phyloP scores from a whole-genome alignment of 2,329 filamentous ascomycete genomes.

The Iodosphaeria phyllophila region DNA sequence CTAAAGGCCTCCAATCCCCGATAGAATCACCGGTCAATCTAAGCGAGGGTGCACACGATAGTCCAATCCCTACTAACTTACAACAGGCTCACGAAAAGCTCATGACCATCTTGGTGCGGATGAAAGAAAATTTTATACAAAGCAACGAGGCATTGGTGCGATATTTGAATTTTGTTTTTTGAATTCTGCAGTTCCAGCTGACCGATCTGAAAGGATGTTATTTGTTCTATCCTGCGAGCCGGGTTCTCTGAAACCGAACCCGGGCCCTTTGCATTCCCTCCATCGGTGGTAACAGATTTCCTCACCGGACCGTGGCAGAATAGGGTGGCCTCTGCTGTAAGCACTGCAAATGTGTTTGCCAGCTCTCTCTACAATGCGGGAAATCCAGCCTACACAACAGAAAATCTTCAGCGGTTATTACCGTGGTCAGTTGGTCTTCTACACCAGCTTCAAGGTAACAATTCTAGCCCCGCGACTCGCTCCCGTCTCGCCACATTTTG shows the following conservation, averaged over 20 bases:
- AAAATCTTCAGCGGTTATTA: slow-evolving; percentile 32
- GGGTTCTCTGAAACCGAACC: slow-evolving; percentile 59
- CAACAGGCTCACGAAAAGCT: slow-evolving; percentile 24
- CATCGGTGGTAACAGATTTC: slow-evolving; percentile 45
- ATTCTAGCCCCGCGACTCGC: too few relatives aligned
- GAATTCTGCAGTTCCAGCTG: not conserved
- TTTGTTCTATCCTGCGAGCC: slow-evolving; percentile 51
- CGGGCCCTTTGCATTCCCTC: slow-evolving; percentile 60
- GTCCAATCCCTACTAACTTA: slow-evolving; percentile 4
- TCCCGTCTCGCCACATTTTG: not conserved
- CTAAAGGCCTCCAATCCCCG: slow-evolving; percentile 51
- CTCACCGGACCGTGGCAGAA: slow-evolving; percentile 39
- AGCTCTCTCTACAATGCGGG: slow-evolving; percentile 33
- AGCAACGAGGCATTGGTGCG: slow-evolving; percentile 31
- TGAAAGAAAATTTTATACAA: slow-evolving; percentile 27
- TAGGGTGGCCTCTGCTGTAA: slow-evolving; percentile 50
- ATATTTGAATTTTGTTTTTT: not conserved
- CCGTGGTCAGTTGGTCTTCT: slow-evolving; percentile 45
- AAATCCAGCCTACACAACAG: slow-evolving; percentile 20
- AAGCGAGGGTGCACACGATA: slow-evolving; percentile 13
- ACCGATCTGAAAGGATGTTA: slow-evolving; percentile 26
- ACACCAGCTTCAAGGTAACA: slow-evolving; percentile 37
- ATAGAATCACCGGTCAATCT: slow-evolving; percentile 50
- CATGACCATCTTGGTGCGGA: slow-evolving; percentile 23
- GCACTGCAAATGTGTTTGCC: slow-evolving; percentile 52